Evolutionary conservation across 1,284 basidiomycete genomes (phyloP), one percentile per base, ranked within the genome.

Genomic region (Mycosarcoma maydis): DNA sequence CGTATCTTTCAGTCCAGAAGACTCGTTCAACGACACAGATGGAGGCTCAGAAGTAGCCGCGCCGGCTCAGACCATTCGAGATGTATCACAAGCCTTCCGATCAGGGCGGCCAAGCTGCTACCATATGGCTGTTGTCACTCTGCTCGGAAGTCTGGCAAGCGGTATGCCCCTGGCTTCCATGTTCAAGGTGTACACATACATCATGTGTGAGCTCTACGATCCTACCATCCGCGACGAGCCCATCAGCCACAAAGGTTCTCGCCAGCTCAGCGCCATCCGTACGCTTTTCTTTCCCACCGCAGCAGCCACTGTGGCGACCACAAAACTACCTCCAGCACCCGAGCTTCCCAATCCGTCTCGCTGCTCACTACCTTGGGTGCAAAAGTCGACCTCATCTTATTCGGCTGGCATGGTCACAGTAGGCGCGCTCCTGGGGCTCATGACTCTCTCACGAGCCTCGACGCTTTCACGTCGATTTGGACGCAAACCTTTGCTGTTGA

Each of bases 191-290:
- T 78, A 78, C 58, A 71, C 69, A 16, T 73, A 56, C 51, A 57
- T 78, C 50, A 74, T 77, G 58, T 78, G 76, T 53, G 58, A 68
- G 42, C 64, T 77, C 11, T 74, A 76, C 62, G 72, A 66, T 17
- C 57, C 60, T 6, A 46, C 62, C 22, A 56, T 66, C 19, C 62
- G 64, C 11, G 46, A 66, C 45, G 64, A 57, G 32, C 53, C 53
- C 23, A 33, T 48, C 27, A 48, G 50, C n/a, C 62, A 58, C 34
- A 46, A 43, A 6, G 47, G 42, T 3, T 50, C 50, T 10, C 47
- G 43, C 7, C 39, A 51, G 6, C 14, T 53, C 2, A 45, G 30
- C 7, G 55, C 66, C 9, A 16, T 44, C 4, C 51, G 33, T 19
- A 54, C 23, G 1, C 14, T 55, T 8, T 41, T 56, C 24, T 2